Conservation (phyloP, 495 filamentous ascomycete genomes). For the Hyaloscypha finlandica region DNA sequence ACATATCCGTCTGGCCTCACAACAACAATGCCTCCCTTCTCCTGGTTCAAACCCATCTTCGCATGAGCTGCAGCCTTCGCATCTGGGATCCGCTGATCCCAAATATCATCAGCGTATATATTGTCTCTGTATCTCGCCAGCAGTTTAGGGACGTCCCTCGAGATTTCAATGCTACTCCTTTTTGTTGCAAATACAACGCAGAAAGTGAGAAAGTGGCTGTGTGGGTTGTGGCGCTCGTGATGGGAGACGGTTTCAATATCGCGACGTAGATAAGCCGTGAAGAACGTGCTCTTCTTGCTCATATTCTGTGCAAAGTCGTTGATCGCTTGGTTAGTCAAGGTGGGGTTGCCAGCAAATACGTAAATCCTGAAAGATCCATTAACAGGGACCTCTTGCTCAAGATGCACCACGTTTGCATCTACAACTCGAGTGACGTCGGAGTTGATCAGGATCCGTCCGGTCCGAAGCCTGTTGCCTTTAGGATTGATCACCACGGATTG, state of each 20-base stretch:
- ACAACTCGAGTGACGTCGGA: constrained; percentile 79
- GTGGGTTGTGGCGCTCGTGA: constrained; percentile 81
- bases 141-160: constrained; percentile 62
- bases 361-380: constrained; percentile 89
- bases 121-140: constrained; percentile 77
- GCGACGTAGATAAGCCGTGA: constrained; percentile 58
- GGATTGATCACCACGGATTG: constrained; percentile 68
- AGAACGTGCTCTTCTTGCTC: constrained; percentile 67
- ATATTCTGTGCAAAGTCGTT: constrained; percentile 67
- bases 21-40: constrained; percentile 75
- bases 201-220: constrained; percentile 77
- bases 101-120: constrained; percentile 84
- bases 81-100: constrained; percentile 68
- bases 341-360: constrained; percentile 74
- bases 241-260: constrained; percentile 68
- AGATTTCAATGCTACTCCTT: constrained; percentile 65
- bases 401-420: constrained; percentile 81
- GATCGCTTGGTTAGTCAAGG: constrained; percentile 60
- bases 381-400: constrained; percentile 85
- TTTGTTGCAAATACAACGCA: constrained; percentile 69
- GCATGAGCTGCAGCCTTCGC: constrained; percentile 76
- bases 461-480: constrained; percentile 57
- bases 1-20: constrained; percentile 87
- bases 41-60: constrained; percentile 79
- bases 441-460: constrained; percentile 73